Evolutionary conservation across 352 stramenopile genomes (phyloP), one percentile per base, ranked within the genome.

Genomic region (Phytophthora hibernalis): DNA sequence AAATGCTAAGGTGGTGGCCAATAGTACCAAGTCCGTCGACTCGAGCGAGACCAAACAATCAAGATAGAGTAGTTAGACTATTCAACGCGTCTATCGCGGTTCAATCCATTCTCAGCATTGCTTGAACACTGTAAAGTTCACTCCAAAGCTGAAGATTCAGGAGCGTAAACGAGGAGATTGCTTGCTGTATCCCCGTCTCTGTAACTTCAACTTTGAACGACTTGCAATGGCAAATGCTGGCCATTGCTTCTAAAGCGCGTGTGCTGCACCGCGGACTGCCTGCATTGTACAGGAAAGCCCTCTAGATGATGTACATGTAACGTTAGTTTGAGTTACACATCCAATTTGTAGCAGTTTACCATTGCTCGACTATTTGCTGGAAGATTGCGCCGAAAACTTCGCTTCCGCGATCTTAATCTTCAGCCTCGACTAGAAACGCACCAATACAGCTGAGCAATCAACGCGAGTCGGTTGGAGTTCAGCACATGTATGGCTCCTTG

Each of bases 191-290:
- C 0, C 50, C 50, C 21, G 51, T 12, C 15, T 57, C 18, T 68
- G 40, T 28, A 24, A 57, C 60, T 68, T 68, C 60, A 68, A 68
- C 52, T 68, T 68, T 43, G 37, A 20, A 20, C 37, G 15, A n/a
- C 15, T 43, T 43, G 37, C 37, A 43, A 20, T 43, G 37, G 37
- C 37, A 43, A 16, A 16, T 16, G 16, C 26, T 38, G 31, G 13
- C 0, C 9, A 13, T 5, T 16, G 37, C 37, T 43, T 13, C 37
- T 20, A 43, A n/a, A 43, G 15, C 15, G 37, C 20, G 7, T n/a
- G 35, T 7, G 35, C 35, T 42, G 35, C 2, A 2, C 31, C 31
- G 31, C 31, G 5, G 24, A 28, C 5, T 5, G 24, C 5, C 24
- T 31, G 6, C 10, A 16, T 38, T 38, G 31, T 3, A 11, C 5